Evolutionary conservation across 176 grass and related monocot species (phyloP).

Genomic region (Secale cereale): DNA sequence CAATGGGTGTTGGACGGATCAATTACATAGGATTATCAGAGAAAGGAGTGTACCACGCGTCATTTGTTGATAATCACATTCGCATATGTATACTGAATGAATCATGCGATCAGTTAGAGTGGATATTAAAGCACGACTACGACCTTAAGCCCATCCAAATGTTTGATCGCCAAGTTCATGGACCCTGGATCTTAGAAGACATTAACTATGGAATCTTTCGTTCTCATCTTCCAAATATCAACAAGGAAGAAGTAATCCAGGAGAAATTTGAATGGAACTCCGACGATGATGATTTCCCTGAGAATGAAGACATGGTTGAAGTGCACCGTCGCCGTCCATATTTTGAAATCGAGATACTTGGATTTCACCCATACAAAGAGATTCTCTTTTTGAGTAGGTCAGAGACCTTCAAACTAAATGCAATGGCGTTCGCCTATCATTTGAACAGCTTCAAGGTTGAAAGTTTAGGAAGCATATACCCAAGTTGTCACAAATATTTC

Average conservation of each 20-base stretch:
- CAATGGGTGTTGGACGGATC: not conserved
- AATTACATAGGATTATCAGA: not conserved
- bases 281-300: not conserved
- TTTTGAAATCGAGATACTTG: not conserved
- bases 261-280: not conserved
- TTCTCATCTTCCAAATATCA: not conserved
- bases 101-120: not conserved
- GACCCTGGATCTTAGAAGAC: not conserved
- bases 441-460: not conserved
- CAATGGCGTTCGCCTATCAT: not conserved
- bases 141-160: not conserved
- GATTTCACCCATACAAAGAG: slow-evolving; percentile 3
- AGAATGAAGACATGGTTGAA: not conserved
- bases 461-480: not conserved
- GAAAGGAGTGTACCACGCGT: not conserved
- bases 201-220: not conserved
- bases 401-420: not conserved
- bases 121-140: not conserved
- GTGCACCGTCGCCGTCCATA: too few relatives aligned
- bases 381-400: not conserved
- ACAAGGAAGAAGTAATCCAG: not conserved
- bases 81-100: not conserved
- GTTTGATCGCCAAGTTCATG: not conserved
- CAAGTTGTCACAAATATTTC: not conserved
- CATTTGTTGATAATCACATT: not conserved